Evolutionary conservation across 441 rosid genomes (phyloP).

Genomic region (Aleurites moluccanus): DNA sequence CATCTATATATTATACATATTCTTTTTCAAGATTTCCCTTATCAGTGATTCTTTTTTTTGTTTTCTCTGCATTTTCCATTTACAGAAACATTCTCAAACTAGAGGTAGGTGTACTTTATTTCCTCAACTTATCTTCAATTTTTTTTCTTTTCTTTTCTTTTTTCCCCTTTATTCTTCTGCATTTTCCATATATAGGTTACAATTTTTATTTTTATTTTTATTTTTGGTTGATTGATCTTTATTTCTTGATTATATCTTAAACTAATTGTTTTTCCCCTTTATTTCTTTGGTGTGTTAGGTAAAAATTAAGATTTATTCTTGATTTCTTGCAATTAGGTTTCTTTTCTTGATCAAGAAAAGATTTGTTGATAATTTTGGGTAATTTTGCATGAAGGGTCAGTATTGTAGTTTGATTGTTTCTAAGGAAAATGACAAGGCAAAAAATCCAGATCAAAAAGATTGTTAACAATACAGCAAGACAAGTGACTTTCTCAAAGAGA

Average conservation of each 20-base stretch:
- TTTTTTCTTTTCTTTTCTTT: background rate
- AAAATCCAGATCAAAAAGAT: constrained; percentile 52
- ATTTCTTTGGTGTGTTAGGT: background rate
- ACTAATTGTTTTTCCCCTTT: background rate
- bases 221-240: background rate
- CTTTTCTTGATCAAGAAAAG: background rate
- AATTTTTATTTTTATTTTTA: no score
- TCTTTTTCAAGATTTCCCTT: background rate
- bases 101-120: background rate
- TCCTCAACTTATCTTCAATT: background rate
- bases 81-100: constrained; percentile 1
- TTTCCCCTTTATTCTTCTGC: background rate
- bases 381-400: constrained; percentile 16
- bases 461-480: constrained; percentile 41
- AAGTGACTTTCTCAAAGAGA: constrained; percentile 55
- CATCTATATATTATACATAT: background rate
- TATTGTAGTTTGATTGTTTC: background rate
- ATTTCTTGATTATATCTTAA: background rate
- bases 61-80: constrained; percentile 2
- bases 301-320: background rate
- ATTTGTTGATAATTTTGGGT: background rate
- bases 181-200: background rate
- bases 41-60: background rate
- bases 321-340: background rate
- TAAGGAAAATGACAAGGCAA: constrained; percentile 40